Percentiles rank a stretch among this genome's conserved stretches.
These are phyloP conservation scores for Tricholoma bakamatsutake DNA, from an alignment of 768 basidiomycete genomes.

Conservation along the genomic window DNA sequence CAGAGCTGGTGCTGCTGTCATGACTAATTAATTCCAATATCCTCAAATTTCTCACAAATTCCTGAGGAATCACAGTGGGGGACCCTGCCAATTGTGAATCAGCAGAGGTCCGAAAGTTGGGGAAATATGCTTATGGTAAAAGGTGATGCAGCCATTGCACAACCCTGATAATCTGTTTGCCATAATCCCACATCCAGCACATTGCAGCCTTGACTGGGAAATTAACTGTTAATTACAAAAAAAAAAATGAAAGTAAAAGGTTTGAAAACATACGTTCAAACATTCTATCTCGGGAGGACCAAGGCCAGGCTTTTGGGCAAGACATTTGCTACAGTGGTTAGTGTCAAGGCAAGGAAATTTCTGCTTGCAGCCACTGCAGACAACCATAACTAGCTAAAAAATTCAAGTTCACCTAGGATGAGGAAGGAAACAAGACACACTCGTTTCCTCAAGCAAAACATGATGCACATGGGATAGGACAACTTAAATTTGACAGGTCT, in stretches of 20 bases:
- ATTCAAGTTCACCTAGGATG: background rate
- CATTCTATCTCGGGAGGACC: background rate
- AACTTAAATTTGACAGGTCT: background rate
- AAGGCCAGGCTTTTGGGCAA: background rate
- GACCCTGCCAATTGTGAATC: background rate
- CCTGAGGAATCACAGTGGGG: background rate
- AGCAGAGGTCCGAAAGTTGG: background rate
- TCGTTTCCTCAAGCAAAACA: background rate
- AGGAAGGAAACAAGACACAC: background rate
- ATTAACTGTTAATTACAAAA: background rate
- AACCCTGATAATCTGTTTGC: background rate
- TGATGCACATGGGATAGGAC: background rate
- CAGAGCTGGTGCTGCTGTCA: background rate
- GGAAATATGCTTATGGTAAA: background rate
- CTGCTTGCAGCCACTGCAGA: background rate
- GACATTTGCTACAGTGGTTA: background rate
- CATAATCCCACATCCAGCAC: background rate
- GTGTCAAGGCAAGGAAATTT: background rate
- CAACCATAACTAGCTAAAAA: background rate
- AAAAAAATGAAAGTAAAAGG: background rate
- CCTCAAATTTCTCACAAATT: background rate
- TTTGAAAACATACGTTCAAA: background rate
- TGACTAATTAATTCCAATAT: background rate
- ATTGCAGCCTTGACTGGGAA: background rate
- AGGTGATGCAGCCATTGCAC: background rate